Evolutionary conservation across 306 rosid species (phyloP), one percentile per base, ranked within the genome.

Genomic region (Crotalaria pallida): DNA sequence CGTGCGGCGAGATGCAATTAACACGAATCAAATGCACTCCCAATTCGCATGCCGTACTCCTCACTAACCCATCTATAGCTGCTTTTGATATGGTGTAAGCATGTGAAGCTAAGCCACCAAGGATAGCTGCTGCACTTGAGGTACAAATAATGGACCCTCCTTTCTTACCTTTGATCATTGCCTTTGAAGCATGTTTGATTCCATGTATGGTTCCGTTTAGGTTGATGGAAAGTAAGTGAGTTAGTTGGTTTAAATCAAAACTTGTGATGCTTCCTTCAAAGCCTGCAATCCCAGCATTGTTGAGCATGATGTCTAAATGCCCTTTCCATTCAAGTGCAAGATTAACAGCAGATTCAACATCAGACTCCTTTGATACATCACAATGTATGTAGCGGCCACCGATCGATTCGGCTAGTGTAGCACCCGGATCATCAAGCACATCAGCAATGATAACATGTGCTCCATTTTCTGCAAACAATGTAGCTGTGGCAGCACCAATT

Each of bases 401-500:
- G 0, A 86, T 87, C 9, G 81, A 80, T 12, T 80, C 63, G 0
- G 98, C 96, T 13, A 89, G 48, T 8, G 59, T 9, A 0, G 38
- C 62, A 0, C 98, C 98, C 6, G 81, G 29, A 24, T 87, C 92
- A 24, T 92, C 98, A 26, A 92, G 88, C 16, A 92, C 69, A 69
- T 92, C 98, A 0, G 92, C 96, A 40, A 92, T 70, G 8, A 92
- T 60, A 12, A 92, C 95, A 26, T 89, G 74, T 0, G 95, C 92
- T 3, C 98, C 95, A 51, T 89, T 81, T 58, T 77, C 56, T 0
- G 92, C 88, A 41, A 92, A 89, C 0, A 86, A 29, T 77, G 77
- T 83, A 1, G 98, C 94, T n/a, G 90, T 77, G 40, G 95, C 85
- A 2, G 85, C 98, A 71, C 98, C 98, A 3, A 92, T 92, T 49